Conservation (phyloP, 2,329 filamentous ascomycete species). For the Raffaelea ambrosiae region DNA sequence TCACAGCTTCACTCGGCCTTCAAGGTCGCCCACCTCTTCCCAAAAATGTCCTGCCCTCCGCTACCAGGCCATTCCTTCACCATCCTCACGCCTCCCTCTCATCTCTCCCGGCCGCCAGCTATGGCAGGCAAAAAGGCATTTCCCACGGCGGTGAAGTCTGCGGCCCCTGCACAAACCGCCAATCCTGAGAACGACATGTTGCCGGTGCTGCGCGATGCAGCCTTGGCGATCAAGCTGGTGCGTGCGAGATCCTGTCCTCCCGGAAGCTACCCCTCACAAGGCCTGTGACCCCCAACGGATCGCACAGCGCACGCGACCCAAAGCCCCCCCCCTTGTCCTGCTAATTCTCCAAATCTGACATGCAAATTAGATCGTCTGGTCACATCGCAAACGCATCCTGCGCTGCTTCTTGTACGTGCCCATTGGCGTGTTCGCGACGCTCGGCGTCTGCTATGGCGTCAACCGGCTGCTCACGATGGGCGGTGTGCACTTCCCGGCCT, state of each 20-base stretch:
- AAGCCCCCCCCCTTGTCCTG: too few species aligned
- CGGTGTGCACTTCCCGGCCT: constrained; percentile 48
- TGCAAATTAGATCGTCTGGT: constrained; percentile 35
- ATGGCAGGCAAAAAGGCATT: too few species aligned
- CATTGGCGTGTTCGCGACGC: constrained; percentile 28
- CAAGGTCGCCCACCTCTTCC: too few species aligned
- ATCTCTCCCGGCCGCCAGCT: too few species aligned
- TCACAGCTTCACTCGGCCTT: too few species aligned
- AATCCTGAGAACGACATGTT: neutral
- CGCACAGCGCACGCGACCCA: too few species aligned
- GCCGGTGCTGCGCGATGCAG: constrained; percentile 1
- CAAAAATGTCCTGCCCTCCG: too few species aligned
- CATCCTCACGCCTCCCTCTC: too few species aligned
- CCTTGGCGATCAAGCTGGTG: neutral
- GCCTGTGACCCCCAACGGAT: too few species aligned
- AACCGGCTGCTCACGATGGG: constrained; percentile 34
- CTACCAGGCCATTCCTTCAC: too few species aligned
- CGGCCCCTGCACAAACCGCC: neutral
- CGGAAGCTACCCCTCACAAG: neutral
- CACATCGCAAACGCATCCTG: constrained; percentile 11
- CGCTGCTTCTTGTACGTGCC: constrained; percentile 44
- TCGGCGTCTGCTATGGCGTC: constrained; percentile 34
- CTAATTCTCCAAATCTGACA: neutral
- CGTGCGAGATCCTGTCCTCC: too few species aligned
- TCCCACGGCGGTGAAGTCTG: neutral